Evolutionary conservation across 108 stramenopile genomes (phyloP).

Genomic region (Cyclotella cryptica): DNA sequence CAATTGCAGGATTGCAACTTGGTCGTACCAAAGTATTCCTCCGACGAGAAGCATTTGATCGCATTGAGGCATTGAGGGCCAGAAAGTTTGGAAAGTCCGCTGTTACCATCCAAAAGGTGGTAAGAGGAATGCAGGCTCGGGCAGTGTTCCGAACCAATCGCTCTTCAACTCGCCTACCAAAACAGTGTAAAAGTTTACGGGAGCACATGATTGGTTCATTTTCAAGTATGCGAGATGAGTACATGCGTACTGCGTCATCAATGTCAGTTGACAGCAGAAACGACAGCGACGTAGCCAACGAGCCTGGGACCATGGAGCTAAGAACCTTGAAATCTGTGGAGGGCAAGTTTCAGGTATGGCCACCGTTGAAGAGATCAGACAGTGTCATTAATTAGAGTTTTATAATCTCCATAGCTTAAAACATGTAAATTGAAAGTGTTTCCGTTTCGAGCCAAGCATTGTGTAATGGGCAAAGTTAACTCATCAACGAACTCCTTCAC

Average conservation of each 20-base stretch:
- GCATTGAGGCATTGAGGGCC: conserved; percentile 75
- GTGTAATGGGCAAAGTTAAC: too few relatives aligned
- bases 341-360: conserved; percentile 16
- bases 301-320: neutral
- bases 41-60: conserved; percentile 76
- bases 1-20: conserved; percentile 81
- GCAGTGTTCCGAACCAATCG: conserved; percentile 22
- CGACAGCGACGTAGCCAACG: conserved; percentile 12
- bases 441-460: too few relatives aligned
- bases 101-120: conserved; percentile 56
- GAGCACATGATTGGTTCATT: neutral
- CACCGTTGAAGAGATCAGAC: conserved; percentile 6
- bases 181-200: neutral
- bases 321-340: conserved; percentile 3
- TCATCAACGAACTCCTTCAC: too few relatives aligned
- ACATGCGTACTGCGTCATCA: conserved; percentile 9
- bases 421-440: too few relatives aligned
- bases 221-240: conserved; percentile 5
- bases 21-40: conserved; percentile 91
- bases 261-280: conserved; percentile 15
- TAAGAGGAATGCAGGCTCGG: conserved; percentile 55
- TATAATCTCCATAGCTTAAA: too few relatives aligned
- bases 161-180: neutral
- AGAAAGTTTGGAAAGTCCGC: conserved; percentile 52
- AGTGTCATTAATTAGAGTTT: neutral